Evolutionary conservation across 2,329 filamentous ascomycete genomes (phyloP), one percentile per base, ranked within the genome.

Genomic region (Mycogone perniciosa): DNA sequence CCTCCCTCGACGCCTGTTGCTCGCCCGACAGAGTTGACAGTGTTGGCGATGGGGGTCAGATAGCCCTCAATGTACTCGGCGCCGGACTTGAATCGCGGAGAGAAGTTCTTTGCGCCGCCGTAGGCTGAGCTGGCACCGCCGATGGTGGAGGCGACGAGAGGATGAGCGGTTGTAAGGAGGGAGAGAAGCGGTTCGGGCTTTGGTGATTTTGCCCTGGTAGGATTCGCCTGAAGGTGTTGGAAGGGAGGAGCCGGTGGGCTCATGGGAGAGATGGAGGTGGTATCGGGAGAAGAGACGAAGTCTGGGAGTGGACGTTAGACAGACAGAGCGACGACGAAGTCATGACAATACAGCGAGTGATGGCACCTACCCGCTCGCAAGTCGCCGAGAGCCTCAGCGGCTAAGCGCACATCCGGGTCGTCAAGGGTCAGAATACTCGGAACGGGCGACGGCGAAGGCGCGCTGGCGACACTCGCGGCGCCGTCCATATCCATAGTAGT

Each of bases 21-120:
- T 31, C 89, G 82, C 31, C 89, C 86, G 5, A 96, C 88, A 0
- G 83, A 87, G 10, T 88, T 88, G 31, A 96, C 88, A 0, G 89
- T 93, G 62, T 88, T 93, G 47, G 88, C 88, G 47, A 96, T 82
- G 1, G 89, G 90, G 1, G 86, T 88, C 46, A 96, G 82, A 59
- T 89, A 92, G 43, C 88, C 85, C 67, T 97, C 92, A 20, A 96
- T 84, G 60, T 95, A 89, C 65, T 96, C 89, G 44, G 89, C 92
- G 54, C 90, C 82, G n/a, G 88, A 87, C 67, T 88, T 90, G 64
- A 96, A 89, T 2, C 87, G 81, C 0, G 92, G 90, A 1, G 89
- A 95, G 62, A 92, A 95, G 59, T 91, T 89, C 69, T 97, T 96
- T 8, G 88, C 90, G 3, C 80, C 85, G 30, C 86, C 85, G 66